Evolutionary conservation across 2,329 filamentous ascomycete genomes (phyloP), one percentile per base, ranked within the genome.

Genomic region (Colletotrichum salicis): DNA sequence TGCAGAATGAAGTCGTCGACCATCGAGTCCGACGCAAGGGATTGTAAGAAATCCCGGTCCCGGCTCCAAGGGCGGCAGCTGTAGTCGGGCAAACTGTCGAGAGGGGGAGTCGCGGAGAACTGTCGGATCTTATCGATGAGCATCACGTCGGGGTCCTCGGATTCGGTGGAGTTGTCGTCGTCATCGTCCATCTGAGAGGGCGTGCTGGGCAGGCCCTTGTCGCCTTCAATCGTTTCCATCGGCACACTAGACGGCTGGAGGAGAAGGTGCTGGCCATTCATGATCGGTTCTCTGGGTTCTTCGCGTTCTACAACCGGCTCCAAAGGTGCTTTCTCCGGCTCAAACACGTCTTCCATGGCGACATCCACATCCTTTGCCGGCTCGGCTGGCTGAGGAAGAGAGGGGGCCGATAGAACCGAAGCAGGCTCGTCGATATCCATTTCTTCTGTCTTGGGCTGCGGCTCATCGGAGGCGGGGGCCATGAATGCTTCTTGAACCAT

Each of bases 111-210:
- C 27, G 80, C 79, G 79, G 88, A 87, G 68, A 84, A 86, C 64
- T 86, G 83, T 12, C 88, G 84, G 33, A 87, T 84, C 6, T 82
- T 81, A 52, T 87, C 85, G 31, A 86, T 78, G n/a, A 84, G 84
- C 72, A 85, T 81, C 48, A 82, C 84, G n/a, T 87, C 84, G 48
- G 87, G 83, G 54, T 86, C 87, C 61, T 90, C 88, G 8, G 87
- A 84, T 72, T 89, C 87, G 2, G 87, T 89, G 59, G 86, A 86
- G 62, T 88, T 83, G 37, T 86, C 87, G 61, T 87, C 86, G 22
- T 86, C 73, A 31, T 74, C 84, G 35, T 83, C 83, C 35, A 83
- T 81, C 52, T 85, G 86, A 4, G 86, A 88, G 4, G 86, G 85
- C 8, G 84, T 88, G 70, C 83, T 87, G 0, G 82, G 82, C 6